These are phyloP conservation scores for Xanthoconium purpureum DNA, from an alignment of 768 basidiomycete genomes.

Conservation along the genomic window DNA sequence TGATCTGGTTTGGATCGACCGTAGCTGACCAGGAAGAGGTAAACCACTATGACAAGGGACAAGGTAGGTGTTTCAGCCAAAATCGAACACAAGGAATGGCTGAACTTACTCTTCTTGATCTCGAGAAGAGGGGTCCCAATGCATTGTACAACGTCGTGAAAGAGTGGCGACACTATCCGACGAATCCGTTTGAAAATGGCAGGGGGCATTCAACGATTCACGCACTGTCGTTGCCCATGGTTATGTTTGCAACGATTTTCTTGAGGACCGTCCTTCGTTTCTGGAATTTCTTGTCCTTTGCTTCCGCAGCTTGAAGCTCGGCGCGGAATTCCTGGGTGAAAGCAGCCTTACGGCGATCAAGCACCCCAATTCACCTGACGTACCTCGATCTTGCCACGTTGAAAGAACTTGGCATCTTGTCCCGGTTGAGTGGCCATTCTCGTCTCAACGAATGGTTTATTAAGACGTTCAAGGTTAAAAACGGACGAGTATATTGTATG, in stretches of 20 bases:
- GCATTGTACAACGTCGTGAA: constrained; percentile 94
- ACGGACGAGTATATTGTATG: constrained; percentile 1
- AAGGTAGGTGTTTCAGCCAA: not conserved
- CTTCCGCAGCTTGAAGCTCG: constrained; percentile 86
- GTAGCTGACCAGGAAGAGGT: constrained; percentile 96
- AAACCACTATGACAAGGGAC: constrained; percentile 69
- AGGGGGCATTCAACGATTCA: constrained; percentile 21
- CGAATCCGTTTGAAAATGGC: constrained; percentile 20
- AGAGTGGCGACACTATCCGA: constrained; percentile 81
- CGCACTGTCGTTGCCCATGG: constrained; percentile 99
- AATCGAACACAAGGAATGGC: not conserved
- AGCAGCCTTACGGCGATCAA: constrained; percentile 12
- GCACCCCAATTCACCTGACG: constrained; percentile 7
- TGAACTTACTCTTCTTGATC: constrained; percentile 94
- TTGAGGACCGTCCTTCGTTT: constrained; percentile 94
- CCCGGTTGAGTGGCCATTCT: constrained; percentile 54
- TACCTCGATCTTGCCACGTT: constrained; percentile 89
- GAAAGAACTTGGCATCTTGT: constrained; percentile 91
- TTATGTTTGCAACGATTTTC: constrained; percentile 98
- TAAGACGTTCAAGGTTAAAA: not conserved
- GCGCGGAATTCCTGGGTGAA: constrained; percentile 75
- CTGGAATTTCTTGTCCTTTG: constrained; percentile 94
- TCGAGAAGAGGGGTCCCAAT: constrained; percentile 93
- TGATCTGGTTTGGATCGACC: constrained; percentile 92
- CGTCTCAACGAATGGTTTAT: not conserved